Base-by-base conservation (phyloP, 208 protist species). In the Trypanosoma scelopori region DNA sequence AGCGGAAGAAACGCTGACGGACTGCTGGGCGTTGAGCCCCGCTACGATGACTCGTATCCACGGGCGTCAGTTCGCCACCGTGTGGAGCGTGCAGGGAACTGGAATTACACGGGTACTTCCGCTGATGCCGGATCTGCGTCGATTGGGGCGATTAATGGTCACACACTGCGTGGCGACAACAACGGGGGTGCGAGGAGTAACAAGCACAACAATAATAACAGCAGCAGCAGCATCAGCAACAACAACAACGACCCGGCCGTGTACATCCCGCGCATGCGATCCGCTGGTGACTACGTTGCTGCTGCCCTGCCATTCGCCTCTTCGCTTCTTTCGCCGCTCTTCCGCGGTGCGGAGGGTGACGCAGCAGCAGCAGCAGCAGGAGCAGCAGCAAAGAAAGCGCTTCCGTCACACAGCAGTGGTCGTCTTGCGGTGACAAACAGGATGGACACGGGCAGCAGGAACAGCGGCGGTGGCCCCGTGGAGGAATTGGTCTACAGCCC, bases 221-320 rank as follows among this genome's bases (percentile, higher is more conserved):
- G 13, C 48, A 48, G 25, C 39, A 48, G 41, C 6, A 15, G 1
- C 1, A 37, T 20, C 22, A 45, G 11, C 7, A 30, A 52, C 12
- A 27, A 11, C n/a, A 27, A 30, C n/a, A 52, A 30, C 28, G 11
- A 22, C 27, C 28, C 27, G 35, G 25, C 20, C 5, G 51, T 41
- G 50, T 69, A 69, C 41, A 69, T 69, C 51, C 63, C 63, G 1
- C 63, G 63, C 22, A 41, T 69, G 37, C 22, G 30, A 28, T 42
- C 41, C 15, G 28, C 51, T 41, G 53, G 37, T 11, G 52, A 49
- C 11, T 60, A 69, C 25, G 5, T 59, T 16, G 42, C 52, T 22
- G 63, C 63, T 3, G 51, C 52, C 0, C 27, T 69, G 3, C 63
- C 63, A 4, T 69, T 69, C 50, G 50, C 50, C 18, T 1, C 49